Conservation (phyloP, 805 yeast genomes). For the Schwanniomyces pseudopolymorphus region DNA sequence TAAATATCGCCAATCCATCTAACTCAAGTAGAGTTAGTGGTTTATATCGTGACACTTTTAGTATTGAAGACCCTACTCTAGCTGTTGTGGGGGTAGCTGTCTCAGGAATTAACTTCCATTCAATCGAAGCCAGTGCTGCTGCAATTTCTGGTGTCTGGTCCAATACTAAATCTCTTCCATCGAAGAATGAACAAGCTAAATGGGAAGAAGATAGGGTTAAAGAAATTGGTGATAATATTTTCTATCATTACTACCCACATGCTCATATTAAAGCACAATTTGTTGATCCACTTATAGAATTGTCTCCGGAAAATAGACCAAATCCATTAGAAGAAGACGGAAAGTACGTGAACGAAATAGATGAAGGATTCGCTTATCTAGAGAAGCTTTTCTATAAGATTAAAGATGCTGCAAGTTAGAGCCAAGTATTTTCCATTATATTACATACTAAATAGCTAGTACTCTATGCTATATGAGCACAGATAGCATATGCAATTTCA, state of each 20-base stretch:
- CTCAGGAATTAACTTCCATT: slow-evolving; percentile 46
- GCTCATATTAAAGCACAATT: slow-evolving; percentile 21
- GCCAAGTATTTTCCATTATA: too few relatives aligned
- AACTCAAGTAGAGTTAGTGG: slow-evolving; percentile 35
- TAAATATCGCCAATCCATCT: slow-evolving; percentile 22
- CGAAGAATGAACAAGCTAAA: slow-evolving; percentile 33
- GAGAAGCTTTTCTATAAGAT: slow-evolving; percentile 23
- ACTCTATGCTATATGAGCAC: too few relatives aligned
- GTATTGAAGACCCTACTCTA: slow-evolving; percentile 43
- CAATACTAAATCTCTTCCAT: slow-evolving; percentile 35
- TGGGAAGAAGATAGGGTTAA: slow-evolving; percentile 31
- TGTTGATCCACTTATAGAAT: slow-evolving; percentile 23
- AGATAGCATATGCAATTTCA: too few relatives aligned
- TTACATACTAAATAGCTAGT: too few relatives aligned
- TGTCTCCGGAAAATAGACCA: slow-evolving; percentile 26
- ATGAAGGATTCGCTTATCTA: slow-evolving; percentile 14
- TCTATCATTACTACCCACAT: slow-evolving; percentile 34
- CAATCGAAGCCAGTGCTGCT: slow-evolving; percentile 52
- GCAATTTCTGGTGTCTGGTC: slow-evolving; percentile 61
- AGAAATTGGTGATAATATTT: slow-evolving; percentile 16
- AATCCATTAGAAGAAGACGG: slow-evolving; percentile 28
- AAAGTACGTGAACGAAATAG: slow-evolving; percentile 22
- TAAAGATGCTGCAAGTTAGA: slow-evolving; percentile 12
- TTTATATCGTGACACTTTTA: slow-evolving; percentile 37
- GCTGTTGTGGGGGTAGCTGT: slow-evolving; percentile 41